These are phyloP conservation scores for Elsinoe arachidis DNA, from an alignment of 2,329 filamentous ascomycete species.

Conservation along the genomic window DNA sequence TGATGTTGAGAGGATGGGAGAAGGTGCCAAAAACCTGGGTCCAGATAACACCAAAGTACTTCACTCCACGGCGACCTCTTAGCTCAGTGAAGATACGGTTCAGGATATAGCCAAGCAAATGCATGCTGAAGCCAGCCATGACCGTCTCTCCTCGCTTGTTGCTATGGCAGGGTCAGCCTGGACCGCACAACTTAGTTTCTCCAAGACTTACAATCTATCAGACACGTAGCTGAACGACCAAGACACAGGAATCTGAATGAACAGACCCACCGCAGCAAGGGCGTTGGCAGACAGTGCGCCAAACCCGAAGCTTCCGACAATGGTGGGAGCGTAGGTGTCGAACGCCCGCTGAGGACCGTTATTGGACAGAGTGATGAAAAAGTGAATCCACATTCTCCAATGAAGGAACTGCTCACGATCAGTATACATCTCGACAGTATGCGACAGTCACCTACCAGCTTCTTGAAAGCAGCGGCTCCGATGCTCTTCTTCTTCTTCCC, in stretches of 20 bases:
- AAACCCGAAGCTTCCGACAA: slow-evolving; percentile 25
- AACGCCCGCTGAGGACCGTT: slow-evolving; percentile 26
- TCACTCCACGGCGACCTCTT: slow-evolving; percentile 31
- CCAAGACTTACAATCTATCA: slow-evolving; percentile 41
- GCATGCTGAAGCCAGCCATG: slow-evolving; percentile 40
- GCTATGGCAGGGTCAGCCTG: slow-evolving; percentile 19
- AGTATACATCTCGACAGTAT: not conserved
- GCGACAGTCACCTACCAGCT: slow-evolving; percentile 14
- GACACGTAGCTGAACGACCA: slow-evolving; percentile 46
- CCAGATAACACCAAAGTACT: slow-evolving; percentile 49
- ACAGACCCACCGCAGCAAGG: slow-evolving; percentile 27
- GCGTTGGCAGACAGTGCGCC: slow-evolving; percentile 25
- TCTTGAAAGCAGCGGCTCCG: slow-evolving; percentile 25
- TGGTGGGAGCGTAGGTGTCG: slow-evolving; percentile 27
- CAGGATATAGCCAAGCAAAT: slow-evolving; percentile 46
- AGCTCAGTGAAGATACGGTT: slow-evolving; percentile 46
- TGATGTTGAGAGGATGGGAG: slow-evolving; percentile 50
- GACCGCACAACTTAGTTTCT: not conserved
- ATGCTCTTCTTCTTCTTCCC: slow-evolving; percentile 25
- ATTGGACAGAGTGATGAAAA: slow-evolving; percentile 27
- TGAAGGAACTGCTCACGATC: slow-evolving; percentile 30
- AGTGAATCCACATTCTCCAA: slow-evolving; percentile 27
- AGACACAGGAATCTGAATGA: slow-evolving; percentile 39
- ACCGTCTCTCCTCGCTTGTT: slow-evolving; percentile 46
- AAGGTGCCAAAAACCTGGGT: slow-evolving; percentile 49